Evolutionary conservation across 139 green algal genomes (phyloP), one percentile per base, ranked within the genome.

Genomic region (Chlorella ohadii): DNA sequence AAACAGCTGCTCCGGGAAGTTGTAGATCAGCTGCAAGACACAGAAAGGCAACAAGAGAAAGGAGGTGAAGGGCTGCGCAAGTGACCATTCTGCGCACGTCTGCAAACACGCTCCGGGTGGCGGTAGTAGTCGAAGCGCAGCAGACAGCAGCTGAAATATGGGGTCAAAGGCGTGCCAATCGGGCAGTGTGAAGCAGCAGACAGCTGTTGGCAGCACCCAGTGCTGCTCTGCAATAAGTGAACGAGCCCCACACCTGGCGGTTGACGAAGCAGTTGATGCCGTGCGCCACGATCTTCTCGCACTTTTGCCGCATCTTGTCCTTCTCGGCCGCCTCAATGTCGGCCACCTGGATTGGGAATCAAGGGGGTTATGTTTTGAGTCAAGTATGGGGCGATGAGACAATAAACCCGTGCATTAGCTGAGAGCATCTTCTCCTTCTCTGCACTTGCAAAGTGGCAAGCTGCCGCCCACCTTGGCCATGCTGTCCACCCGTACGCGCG

Each of bases 201-300:
- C n/a, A n/a, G n/a, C n/a, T n/a, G n/a, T n/a, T n/a, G n/a, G n/a
- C n/a, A n/a, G n/a, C n/a, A n/a, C n/a, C n/a, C n/a, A n/a, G n/a
- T n/a, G n/a, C n/a, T n/a, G n/a, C n/a, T n/a, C n/a, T n/a, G n/a
- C n/a, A n/a, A n/a, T n/a, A n/a, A n/a, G n/a, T n/a, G n/a, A n/a
- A n/a, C n/a, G n/a, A n/a, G n/a, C n/a, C n/a, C n/a, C n/a, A 7
- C 57, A 82, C 76, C 92, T 98, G 96, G 36, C 97, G 92, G 92
- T 99, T 99, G 88, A 99, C 94, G 89, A 99, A 99, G 87, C 93
- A 95, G 92, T 98, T 99, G 94, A 97, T 96, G 86, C 93, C 94
- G 86, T 99, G 94, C 22, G 70, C 85, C 44, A 99, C 93, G 88
- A 99, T 99, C 76, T 93, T 93, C 82, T 96, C 88, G 59, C 90